phyloP scores from a whole-genome alignment of 78 protist genomes.

The Protostelium mycophagum region DNA sequence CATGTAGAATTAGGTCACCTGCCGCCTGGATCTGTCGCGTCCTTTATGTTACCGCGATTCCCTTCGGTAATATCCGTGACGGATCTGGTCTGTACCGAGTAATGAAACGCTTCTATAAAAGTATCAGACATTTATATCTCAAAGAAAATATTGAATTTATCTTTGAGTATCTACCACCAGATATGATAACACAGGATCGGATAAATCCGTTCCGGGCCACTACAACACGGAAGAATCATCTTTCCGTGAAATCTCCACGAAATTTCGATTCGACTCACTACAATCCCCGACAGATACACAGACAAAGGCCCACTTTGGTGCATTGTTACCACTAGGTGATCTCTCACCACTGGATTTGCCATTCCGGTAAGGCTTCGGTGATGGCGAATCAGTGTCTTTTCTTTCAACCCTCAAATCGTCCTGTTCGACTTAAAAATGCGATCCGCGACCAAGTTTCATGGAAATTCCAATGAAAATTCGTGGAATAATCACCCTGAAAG shows the following conservation, averaged over 20 bases:
- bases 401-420: neutral
- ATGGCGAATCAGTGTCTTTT: neutral
- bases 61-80: constrained; percentile 56
- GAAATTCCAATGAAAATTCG: too few relatives aligned
- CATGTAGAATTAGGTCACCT: neutral
- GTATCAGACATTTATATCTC: neutral
- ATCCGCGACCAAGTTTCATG: too few relatives aligned
- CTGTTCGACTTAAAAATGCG: too few relatives aligned
- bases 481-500: neutral
- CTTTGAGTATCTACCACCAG: too few relatives aligned
- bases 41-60: constrained; percentile 36
- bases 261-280: neutral
- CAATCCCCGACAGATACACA: neutral
- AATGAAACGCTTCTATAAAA: constrained; percentile 35
- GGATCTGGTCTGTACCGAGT: constrained; percentile 14
- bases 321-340: too few relatives aligned
- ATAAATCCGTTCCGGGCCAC: too few relatives aligned
- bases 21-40: constrained; percentile 64
- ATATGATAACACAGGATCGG: too few relatives aligned
- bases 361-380: too few relatives aligned
- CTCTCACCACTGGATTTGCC: too few relatives aligned
- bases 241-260: neutral
- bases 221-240: too few relatives aligned
- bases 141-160: too few relatives aligned
- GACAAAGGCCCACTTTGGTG: neutral